Percentiles rank a stretch among this genome's conserved stretches.
Conservation (phyloP, 257 asterid species). For the Phtheirospermum japonicum region DNA sequence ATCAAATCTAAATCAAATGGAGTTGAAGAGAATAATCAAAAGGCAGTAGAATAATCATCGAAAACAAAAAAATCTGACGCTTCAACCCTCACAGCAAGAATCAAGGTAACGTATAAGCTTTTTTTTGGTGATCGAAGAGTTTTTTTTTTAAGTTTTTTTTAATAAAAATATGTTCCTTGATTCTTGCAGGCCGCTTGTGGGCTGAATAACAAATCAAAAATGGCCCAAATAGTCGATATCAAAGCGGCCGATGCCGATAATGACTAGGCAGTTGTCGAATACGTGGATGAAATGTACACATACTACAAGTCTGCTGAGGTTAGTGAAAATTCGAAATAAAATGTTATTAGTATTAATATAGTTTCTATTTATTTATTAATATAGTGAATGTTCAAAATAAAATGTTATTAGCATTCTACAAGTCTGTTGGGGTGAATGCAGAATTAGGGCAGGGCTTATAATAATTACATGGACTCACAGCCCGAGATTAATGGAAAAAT, state of each 20-base stretch:
- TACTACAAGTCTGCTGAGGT: constrained; percentile 81
- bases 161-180: background rate
- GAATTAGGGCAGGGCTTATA: constrained; percentile 57
- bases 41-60: constrained; percentile 28
- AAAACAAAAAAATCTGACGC: constrained; percentile 56
- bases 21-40: constrained; percentile 35
- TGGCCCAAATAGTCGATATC: constrained; percentile 44
- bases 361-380: background rate
- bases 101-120: constrained; percentile 61
- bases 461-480: constrained; percentile 64
- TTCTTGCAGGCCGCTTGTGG: constrained; percentile 63
- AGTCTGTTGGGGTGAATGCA: too few species aligned
- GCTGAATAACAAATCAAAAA: constrained; percentile 37
- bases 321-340: background rate
- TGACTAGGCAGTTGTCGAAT: constrained; percentile 75
- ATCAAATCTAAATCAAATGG: constrained; percentile 42
- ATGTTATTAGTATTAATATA: background rate
- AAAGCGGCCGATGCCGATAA: constrained; percentile 69
- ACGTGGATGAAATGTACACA: constrained; percentile 74
- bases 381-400: too few species aligned
- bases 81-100: constrained; percentile 74
- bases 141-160: too few species aligned
- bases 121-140: too few species aligned
- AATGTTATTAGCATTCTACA: too few species aligned
- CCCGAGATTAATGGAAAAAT: constrained; percentile 67